Percentiles rank a stretch among this genome's conserved stretches.
phyloP scores from a whole-genome alignment of 2,329 filamentous ascomycete genomes.

The Fusarium sp. region DNA sequence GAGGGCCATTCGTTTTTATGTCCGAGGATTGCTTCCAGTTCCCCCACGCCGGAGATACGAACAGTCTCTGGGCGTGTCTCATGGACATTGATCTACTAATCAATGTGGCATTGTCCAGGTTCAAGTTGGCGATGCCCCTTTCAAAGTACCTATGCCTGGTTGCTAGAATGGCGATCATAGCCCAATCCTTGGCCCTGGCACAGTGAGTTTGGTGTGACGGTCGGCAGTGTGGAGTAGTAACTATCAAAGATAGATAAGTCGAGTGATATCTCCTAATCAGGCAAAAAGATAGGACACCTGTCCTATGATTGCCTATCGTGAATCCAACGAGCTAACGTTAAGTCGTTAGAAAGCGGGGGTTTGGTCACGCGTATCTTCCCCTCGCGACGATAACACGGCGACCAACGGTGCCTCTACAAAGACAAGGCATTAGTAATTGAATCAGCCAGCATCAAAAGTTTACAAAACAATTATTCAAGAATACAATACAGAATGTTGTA shows the following conservation, averaged over 20 bases:
- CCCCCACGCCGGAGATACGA: too few species aligned
- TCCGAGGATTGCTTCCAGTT: too few species aligned
- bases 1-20: too few species aligned
- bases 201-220: too few species aligned
- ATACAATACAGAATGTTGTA: neutral
- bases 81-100: too few species aligned
- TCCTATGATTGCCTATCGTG: neutral
- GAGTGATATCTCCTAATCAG: slow-evolving; percentile 2
- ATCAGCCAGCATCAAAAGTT: neutral
- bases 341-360: slow-evolving; percentile 16
- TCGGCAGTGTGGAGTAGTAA: too few species aligned
- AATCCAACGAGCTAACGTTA: slow-evolving; percentile 2
- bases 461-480: fast-evolving
- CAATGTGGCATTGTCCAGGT: too few species aligned
- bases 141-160: too few species aligned
- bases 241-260: neutral
- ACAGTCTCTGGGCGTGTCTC: too few species aligned
- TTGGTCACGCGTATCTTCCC: neutral
- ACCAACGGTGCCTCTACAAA: neutral
- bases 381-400: neutral
- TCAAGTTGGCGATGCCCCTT: too few species aligned
- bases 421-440: neutral
- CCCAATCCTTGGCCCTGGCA: too few species aligned
- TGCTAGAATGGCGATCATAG: too few species aligned
- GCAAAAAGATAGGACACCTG: slow-evolving; percentile 3